Evolutionary conservation across 2,329 filamentous ascomycete genomes (phyloP).

Genomic region (Magnaporthiopsis rhizophila): DNA sequence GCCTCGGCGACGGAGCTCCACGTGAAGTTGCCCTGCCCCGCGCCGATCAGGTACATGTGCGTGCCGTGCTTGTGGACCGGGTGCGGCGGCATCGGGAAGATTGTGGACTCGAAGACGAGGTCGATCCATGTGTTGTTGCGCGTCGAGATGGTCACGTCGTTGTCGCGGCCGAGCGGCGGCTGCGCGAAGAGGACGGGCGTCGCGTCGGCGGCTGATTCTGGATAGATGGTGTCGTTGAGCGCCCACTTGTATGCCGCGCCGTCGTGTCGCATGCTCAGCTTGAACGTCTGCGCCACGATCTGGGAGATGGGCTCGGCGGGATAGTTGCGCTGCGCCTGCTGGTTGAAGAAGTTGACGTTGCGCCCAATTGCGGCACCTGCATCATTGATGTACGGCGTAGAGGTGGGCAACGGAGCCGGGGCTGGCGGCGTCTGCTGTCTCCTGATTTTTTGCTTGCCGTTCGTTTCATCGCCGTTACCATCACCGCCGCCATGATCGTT

Average conservation of each 20-base stretch:
- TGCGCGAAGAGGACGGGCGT: constrained; percentile 40
- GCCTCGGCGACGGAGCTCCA: constrained; percentile 48
- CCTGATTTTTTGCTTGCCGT: background rate
- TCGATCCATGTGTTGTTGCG: constrained; percentile 44
- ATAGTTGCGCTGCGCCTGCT: constrained; percentile 35
- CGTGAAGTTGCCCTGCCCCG: constrained; percentile 39
- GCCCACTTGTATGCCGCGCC: constrained; percentile 45
- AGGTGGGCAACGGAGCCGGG: constrained; percentile 11
- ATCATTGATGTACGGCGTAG: constrained; percentile 39
- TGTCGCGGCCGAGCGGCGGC: constrained; percentile 25
- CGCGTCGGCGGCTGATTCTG: constrained; percentile 25
- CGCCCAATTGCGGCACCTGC: constrained; percentile 34
- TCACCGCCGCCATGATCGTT: too few relatives aligned
- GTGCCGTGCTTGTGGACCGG: constrained; percentile 58
- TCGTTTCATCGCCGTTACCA: background rate
- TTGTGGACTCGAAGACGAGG: constrained; percentile 39
- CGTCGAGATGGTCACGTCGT: constrained; percentile 36
- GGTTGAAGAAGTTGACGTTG: constrained; percentile 35
- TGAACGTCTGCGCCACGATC: constrained; percentile 36
- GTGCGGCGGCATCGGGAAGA: constrained; percentile 43
- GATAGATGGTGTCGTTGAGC: constrained; percentile 37
- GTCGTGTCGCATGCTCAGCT: constrained; percentile 30
- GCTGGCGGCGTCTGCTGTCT: background rate
- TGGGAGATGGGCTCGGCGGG: constrained; percentile 34
- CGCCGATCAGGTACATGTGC: constrained; percentile 50